Percentiles rank a stretch among this genome's conserved stretches.
Conservation (phyloP, 2,329 filamentous ascomycete species). For the Colletotrichum sp. region DNA sequence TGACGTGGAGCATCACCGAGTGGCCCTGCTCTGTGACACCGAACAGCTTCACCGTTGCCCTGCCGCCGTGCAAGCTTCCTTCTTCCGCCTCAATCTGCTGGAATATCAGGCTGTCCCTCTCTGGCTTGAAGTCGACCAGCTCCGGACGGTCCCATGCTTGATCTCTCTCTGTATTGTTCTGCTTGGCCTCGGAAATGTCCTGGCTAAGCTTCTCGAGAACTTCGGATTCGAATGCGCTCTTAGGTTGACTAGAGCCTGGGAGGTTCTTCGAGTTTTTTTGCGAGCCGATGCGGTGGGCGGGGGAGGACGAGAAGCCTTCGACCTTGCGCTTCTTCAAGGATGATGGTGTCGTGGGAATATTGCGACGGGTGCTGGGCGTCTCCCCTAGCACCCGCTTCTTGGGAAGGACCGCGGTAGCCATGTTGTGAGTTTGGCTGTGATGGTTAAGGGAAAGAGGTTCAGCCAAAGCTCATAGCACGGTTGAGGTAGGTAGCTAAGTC, state of each 20-base stretch:
- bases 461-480: slow-evolving; percentile 1
- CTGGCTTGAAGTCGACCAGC: slow-evolving; percentile 55
- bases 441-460: background rate
- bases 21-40: slow-evolving; percentile 85
- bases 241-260: slow-evolving; percentile 76
- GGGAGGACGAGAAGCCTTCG: slow-evolving; percentile 64
- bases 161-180: slow-evolving; percentile 89
- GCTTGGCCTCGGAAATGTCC: slow-evolving; percentile 84
- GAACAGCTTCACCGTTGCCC: slow-evolving; percentile 85
- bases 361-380: slow-evolving; percentile 67
- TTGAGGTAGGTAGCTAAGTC: background rate
- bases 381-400: slow-evolving; percentile 78
- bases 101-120: slow-evolving; percentile 78
- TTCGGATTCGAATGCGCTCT: slow-evolving; percentile 92
- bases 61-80: slow-evolving; percentile 78
- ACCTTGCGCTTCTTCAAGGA: slow-evolving; percentile 84
- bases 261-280: slow-evolving; percentile 67
- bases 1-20: slow-evolving; percentile 94
- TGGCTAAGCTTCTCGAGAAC: slow-evolving; percentile 96
- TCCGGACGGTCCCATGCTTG: slow-evolving; percentile 82
- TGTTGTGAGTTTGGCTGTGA: slow-evolving; percentile 29
- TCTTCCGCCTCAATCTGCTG: slow-evolving; percentile 97
- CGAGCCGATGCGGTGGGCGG: slow-evolving; percentile 63
- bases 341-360: slow-evolving; percentile 60
- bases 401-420: slow-evolving; percentile 60